A percentile compares a stretch with the other conserved stretches of the same genome.
Conservation (phyloP, 1,139 yeast genomes). For the Nadsonia starkeyi-henricii region DNA sequence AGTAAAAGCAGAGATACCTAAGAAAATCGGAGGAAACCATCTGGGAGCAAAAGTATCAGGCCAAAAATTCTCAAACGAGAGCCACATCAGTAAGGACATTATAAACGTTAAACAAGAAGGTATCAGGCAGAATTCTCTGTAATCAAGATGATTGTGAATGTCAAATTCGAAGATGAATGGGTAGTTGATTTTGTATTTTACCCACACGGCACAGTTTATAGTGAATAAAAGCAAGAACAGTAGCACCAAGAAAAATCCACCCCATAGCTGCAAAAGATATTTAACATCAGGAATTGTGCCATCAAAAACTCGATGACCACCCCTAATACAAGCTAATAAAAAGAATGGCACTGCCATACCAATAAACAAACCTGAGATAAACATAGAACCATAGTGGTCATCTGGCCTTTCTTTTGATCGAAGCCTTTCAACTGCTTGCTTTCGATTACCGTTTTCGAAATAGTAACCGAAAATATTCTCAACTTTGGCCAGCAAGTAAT, state of each 20-base stretch:
- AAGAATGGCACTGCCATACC: constrained; percentile 63
- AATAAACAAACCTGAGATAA: constrained; percentile 39
- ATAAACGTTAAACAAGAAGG: constrained; percentile 47
- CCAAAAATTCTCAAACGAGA: constrained; percentile 63
- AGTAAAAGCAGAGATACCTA: constrained; percentile 38
- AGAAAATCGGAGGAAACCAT: constrained; percentile 70
- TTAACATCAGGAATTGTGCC: constrained; percentile 31
- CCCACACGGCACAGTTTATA: constrained; percentile 61
- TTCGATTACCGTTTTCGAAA: constrained; percentile 62
- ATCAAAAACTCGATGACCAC: constrained; percentile 22
- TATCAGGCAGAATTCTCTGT: constrained; percentile 46
- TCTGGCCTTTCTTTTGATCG: constrained; percentile 34
- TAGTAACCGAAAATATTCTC: constrained; percentile 56
- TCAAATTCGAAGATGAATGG: constrained; percentile 86
- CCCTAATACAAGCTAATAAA: constrained; percentile 25
- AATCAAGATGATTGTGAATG: constrained; percentile 54
- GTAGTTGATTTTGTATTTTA: constrained; percentile 63
- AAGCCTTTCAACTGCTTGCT: constrained; percentile 59
- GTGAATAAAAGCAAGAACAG: constrained; percentile 51
- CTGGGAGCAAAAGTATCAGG: constrained; percentile 44
- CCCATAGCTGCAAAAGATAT: constrained; percentile 76
- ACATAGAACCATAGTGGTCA: constrained; percentile 21
- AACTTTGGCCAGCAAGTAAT: constrained; percentile 43
- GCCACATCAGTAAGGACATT: constrained; percentile 53
- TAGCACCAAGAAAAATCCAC: constrained; percentile 61